A percentile compares a stretch with the other conserved stretches of the same genome.
Evolutionary conservation across 2,329 filamentous ascomycete genomes (phyloP).

Genomic region (Exophiala sideris): DNA sequence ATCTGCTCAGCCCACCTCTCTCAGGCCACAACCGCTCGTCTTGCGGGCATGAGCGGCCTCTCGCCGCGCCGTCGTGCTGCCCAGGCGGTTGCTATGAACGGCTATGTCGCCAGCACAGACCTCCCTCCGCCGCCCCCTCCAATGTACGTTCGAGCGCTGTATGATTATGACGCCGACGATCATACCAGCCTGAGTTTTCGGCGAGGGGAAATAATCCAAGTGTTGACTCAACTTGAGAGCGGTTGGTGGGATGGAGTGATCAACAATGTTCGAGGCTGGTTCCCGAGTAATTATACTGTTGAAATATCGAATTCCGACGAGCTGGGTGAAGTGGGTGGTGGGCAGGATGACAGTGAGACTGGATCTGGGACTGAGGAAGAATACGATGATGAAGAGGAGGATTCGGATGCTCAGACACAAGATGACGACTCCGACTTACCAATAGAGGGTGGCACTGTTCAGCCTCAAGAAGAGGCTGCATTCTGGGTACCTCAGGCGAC

Average conservation of each 20-base stretch:
- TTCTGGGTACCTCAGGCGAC: conserved; percentile 99
- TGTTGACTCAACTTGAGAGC: conserved; percentile 95
- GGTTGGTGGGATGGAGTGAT: conserved; percentile 99
- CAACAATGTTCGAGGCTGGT: conserved; percentile 95
- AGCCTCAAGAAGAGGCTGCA: conserved; percentile 78
- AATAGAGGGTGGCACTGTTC: conserved; percentile 62
- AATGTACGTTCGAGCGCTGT: conserved; percentile 89
- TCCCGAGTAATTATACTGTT: conserved; percentile 97
- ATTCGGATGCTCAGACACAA: conserved; percentile 64
- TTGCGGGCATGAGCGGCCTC: conserved; percentile 21
- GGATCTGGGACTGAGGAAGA: conserved; percentile 57
- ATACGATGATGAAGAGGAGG: conserved; percentile 63
- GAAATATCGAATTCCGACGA: conserved; percentile 72
- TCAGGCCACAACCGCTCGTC: conserved; percentile 10
- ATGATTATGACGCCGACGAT: conserved; percentile 97
- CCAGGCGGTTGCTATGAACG: conserved; percentile 44
- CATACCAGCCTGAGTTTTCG: conserved; percentile 94
- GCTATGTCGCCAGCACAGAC: conserved; percentile 47
- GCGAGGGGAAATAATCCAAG: conserved; percentile 95
- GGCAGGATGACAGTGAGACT: conserved; percentile 51
- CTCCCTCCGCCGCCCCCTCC: conserved; percentile 42
- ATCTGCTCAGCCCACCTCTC: conserved; percentile 11
- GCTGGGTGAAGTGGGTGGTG: conserved; percentile 42
- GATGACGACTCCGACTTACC: conserved; percentile 61
- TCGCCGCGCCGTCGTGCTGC: conserved; percentile 28